These are phyloP conservation scores for Styphnolobium japonicum DNA, from an alignment of 306 rosid species.

Conservation along the genomic window DNA sequence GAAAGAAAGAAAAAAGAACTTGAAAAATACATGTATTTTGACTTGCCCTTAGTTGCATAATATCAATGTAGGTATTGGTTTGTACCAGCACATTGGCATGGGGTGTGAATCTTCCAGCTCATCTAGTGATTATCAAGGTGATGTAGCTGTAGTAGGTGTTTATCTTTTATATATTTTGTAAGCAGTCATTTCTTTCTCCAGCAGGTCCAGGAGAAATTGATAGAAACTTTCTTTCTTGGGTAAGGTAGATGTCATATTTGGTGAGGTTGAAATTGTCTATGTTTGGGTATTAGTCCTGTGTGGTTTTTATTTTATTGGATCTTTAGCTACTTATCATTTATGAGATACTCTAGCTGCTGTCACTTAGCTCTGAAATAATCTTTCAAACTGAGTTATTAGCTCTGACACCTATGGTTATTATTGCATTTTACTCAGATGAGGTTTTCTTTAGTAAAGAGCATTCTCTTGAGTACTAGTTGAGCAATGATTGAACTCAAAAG, in stretches of 20 bases:
- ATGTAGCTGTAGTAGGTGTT: constrained; percentile 16
- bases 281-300: background rate
- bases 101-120: constrained; percentile 99
- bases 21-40: background rate
- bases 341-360: background rate
- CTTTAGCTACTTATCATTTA: background rate
- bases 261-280: background rate
- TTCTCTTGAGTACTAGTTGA: background rate
- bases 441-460: background rate
- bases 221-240: background rate
- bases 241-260: background rate
- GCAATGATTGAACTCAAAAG: background rate
- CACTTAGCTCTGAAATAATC: background rate
- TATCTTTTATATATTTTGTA: constrained; percentile 3
- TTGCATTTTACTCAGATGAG: background rate
- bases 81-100: constrained; percentile 98
- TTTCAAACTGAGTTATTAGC: background rate
- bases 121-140: constrained; percentile 95
- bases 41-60: background rate
- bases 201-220: background rate
- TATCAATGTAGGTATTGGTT: constrained; percentile 65
- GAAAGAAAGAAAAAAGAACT: background rate
- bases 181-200: constrained; percentile 12
- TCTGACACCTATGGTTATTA: too few species aligned
- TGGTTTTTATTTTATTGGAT: constrained; percentile 3